Evolutionary conservation across 352 stramenopile species (phyloP), one percentile per base, ranked within the genome.

Genomic region (Pythium myriotylum): DNA sequence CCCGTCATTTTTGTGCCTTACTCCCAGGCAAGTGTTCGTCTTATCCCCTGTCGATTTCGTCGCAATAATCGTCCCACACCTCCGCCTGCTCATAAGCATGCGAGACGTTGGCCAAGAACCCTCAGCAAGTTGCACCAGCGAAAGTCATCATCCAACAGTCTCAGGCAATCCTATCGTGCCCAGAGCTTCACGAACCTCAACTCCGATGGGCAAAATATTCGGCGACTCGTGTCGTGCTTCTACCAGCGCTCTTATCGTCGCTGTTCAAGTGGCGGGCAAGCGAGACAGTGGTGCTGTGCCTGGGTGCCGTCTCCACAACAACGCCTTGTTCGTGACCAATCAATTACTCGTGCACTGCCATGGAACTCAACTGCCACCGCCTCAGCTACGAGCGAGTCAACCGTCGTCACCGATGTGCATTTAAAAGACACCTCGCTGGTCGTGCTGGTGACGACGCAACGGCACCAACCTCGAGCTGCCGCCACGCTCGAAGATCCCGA

Each of bases 1-100:
- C 19, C 62, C 8, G 26, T 10, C 1, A 37, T 68, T 1, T 59
- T 68, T 27, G 8, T 48, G 2, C 51, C 60, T 4, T 62, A 62
- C 37, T 50, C 24, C 40, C 19, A 50, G 37, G 4, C 59, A 67
- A 27, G 22, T 67, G 1, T 61, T 54, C 19, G 39, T 67, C 19
- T 42, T 52, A 4, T 57, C 50, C 4, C 4, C 29, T 1, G 8
- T 43, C 10, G 59, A 67, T 20, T 67, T 26, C 10, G 4, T 61
- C 17, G 47, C 59, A 0, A 41, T 51, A 12, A 43, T 67, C 12
- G 22, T 61, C 2, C 59, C 59, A 2, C 59, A 67, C 33, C 8
- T 67, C 13, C 50, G 17, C 12, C 19, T 56, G 12, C 32, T 67
- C 13, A 10, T 49, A 17, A 61, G 24, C 45, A 13, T 67, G 13